Conservation (phyloP, 331 rosid species). For the Erythrophleum ivorense region DNA sequence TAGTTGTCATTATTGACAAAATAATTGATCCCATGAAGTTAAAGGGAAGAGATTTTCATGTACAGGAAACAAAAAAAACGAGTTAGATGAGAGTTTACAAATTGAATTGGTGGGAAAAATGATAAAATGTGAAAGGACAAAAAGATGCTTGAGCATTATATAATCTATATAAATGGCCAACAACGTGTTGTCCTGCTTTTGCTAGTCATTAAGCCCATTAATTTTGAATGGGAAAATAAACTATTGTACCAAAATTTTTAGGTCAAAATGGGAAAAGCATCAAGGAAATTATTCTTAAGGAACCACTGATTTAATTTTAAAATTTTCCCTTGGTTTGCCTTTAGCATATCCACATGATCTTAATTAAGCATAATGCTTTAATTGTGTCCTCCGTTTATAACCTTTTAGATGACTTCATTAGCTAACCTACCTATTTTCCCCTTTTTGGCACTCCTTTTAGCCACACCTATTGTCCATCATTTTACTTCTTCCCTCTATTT, state of each 20-base stretch:
- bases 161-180: background rate
- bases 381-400: slow-evolving; percentile 58
- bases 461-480: slow-evolving; percentile 37
- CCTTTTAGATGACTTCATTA: slow-evolving; percentile 52
- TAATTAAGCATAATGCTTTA: slow-evolving; percentile 53
- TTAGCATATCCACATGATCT: slow-evolving; percentile 30
- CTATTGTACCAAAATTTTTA: background rate
- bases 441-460: too few relatives aligned
- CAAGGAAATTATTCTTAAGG: slow-evolving; percentile 2
- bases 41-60: background rate
- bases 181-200: background rate
- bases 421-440: too few relatives aligned
- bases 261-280: slow-evolving; percentile 29
- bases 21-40: background rate
- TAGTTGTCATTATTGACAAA: background rate
- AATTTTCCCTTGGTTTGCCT: slow-evolving; percentile 28
- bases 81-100: background rate
- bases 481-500: slow-evolving; percentile 40
- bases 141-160: background rate
- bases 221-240: slow-evolving; percentile 24
- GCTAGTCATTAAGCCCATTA: background rate
- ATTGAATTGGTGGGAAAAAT: background rate
- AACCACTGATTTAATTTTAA: background rate
- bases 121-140: background rate
- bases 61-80: too few relatives aligned